Conservation (phyloP, 2,329 filamentous ascomycete species). For the Exophiala bonariae region DNA sequence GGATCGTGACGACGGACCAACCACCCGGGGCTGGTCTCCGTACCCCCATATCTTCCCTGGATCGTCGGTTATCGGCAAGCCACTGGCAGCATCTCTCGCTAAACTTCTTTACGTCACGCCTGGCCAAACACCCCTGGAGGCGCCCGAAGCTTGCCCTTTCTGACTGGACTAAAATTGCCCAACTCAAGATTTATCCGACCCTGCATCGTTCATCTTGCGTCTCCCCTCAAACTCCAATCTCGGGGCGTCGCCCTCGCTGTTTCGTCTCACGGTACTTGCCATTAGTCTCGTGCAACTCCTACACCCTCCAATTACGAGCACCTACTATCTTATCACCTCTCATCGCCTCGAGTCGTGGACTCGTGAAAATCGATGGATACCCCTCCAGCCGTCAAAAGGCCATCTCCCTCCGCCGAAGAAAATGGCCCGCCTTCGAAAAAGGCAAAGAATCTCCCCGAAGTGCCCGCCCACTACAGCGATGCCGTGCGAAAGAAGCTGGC, state of each 20-base stretch:
- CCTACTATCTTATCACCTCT: not conserved
- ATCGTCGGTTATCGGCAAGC: too few species aligned
- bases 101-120: too few species aligned
- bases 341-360: not conserved
- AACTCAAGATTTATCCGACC: not conserved
- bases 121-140: too few species aligned
- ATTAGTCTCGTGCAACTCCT: constrained; percentile 2
- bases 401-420: constrained; percentile 15
- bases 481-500: constrained; percentile 54
- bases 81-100: too few species aligned
- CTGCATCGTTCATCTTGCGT: constrained; percentile 4
- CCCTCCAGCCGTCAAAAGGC: constrained; percentile 15
- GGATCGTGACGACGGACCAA: too few species aligned
- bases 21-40: too few species aligned
- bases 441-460: constrained; percentile 22
- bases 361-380: constrained; percentile 15
- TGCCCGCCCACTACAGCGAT: constrained; percentile 41
- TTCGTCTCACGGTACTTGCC: constrained; percentile 17
- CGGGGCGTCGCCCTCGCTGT: not conserved
- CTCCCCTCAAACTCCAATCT: constrained; percentile 3
- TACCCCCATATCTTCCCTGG: too few species aligned
- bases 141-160: too few species aligned
- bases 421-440: constrained; percentile 25
- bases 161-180: not conserved
- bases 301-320: constrained; percentile 1